These are phyloP conservation scores for Boletus patriciae DNA, from an alignment of 768 basidiomycete genomes.

Conservation along the genomic window DNA sequence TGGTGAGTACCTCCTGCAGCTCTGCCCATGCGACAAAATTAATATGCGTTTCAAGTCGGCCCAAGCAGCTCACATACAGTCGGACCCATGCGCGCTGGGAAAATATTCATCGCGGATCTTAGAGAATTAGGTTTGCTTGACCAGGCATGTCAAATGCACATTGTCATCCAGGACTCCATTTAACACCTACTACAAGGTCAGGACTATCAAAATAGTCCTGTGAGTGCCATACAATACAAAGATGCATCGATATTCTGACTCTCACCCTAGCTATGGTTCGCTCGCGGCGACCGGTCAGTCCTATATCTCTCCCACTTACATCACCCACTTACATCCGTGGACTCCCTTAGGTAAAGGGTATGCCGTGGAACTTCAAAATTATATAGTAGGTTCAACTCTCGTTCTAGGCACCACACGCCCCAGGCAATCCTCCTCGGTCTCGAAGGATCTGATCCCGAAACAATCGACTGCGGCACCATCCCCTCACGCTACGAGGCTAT, in stretches of 20 bases:
- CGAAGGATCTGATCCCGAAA: conserved; percentile 91
- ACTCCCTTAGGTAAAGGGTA: conserved; percentile 69
- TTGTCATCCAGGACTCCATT: neutral
- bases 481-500: conserved; percentile 74
- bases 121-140: conserved; percentile 65
- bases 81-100: conserved; percentile 89
- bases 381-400: conserved; percentile 2
- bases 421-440: conserved; percentile 83
- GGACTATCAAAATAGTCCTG: conserved; percentile 82
- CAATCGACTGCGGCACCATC: conserved; percentile 85
- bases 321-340: conserved; percentile 5
- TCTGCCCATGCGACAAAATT: neutral
- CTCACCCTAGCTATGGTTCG: conserved; percentile 70
- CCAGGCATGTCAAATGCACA: conserved; percentile 44
- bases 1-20: conserved; percentile 45
- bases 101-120: conserved; percentile 81
- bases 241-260: neutral
- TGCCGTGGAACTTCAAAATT: conserved; percentile 17
- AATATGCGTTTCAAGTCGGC: conserved; percentile 46
- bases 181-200: conserved; percentile 48
- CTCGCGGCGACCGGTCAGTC: conserved; percentile 83
- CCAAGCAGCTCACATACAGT: conserved; percentile 68
- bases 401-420: conserved; percentile 75
- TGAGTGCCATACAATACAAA: conserved; percentile 37
- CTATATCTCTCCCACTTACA: neutral